These are phyloP conservation scores for Mycena maculata DNA, from an alignment of 768 basidiomycete species.

Conservation along the genomic window DNA sequence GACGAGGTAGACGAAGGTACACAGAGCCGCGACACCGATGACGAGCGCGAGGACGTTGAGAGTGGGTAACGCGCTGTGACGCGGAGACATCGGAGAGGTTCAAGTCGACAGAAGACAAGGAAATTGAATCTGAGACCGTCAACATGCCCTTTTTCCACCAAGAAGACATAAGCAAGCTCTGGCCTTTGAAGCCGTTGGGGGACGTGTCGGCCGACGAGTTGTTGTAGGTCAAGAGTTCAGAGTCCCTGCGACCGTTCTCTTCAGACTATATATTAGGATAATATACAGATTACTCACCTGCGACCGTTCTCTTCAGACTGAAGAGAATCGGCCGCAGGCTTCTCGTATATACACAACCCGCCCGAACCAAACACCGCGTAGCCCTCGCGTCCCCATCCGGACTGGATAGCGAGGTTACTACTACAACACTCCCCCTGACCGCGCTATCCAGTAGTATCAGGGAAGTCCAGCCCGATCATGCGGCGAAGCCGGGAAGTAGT, in stretches of 20 bases:
- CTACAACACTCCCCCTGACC: slow-evolving; percentile 2
- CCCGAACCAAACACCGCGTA: not conserved
- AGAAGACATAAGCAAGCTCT: too few species aligned
- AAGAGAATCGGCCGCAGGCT: not conserved
- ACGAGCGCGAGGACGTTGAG: too few species aligned
- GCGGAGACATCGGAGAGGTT: too few species aligned
- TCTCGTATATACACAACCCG: not conserved
- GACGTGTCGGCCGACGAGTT: too few species aligned
- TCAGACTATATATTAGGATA: not conserved
- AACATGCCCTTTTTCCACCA: too few species aligned
- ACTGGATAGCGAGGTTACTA: not conserved
- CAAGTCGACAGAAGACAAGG: too few species aligned
- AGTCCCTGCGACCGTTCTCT: not conserved
- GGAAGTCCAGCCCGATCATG: not conserved
- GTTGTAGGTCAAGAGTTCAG: slow-evolving; percentile 9
- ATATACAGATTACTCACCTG: not conserved
- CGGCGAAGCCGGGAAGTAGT: not conserved
- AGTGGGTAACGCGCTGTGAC: too few species aligned
- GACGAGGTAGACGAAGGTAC: too few species aligned
- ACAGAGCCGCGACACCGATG: too few species aligned
- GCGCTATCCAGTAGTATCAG: not conserved
- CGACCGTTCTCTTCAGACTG: not conserved
- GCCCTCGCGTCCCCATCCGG: not conserved
- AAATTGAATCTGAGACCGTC: too few species aligned
- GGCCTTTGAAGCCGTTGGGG: too few species aligned